phyloP scores from a whole-genome alignment of 176 grass and related monocot species.

The Pharus latifolius region DNA sequence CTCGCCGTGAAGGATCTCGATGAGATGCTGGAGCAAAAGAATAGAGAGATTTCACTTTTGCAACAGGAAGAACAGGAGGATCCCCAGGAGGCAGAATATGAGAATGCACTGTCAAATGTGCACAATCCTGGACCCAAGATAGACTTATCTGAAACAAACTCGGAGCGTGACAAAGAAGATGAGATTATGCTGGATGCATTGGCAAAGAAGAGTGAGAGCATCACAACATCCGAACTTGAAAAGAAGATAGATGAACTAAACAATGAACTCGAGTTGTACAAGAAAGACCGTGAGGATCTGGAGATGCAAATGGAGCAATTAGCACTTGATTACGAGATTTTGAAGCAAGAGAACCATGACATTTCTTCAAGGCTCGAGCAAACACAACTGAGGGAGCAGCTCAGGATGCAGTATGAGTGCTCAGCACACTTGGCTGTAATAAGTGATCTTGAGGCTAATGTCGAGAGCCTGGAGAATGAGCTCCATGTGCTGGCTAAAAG shows the following conservation, averaged over 20 bases:
- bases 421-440: constrained; percentile 80
- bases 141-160: constrained; percentile 37
- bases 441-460: constrained; percentile 73
- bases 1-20: constrained; percentile 92
- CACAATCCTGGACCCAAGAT: constrained; percentile 41
- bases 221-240: constrained; percentile 33
- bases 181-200: constrained; percentile 57
- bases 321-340: constrained; percentile 93
- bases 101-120: constrained; percentile 30
- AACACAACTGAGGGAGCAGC: constrained; percentile 68
- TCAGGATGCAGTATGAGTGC: constrained; percentile 93
- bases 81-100: constrained; percentile 38
- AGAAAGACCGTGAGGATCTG: constrained; percentile 77
- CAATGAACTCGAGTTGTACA: constrained; percentile 74
- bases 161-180: constrained; percentile 46
- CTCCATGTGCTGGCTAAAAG: constrained; percentile 53
- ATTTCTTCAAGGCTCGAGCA: constrained; percentile 83
- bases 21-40: constrained; percentile 74
- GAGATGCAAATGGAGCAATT: constrained; percentile 99
- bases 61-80: constrained; percentile 29
- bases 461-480: constrained; percentile 71
- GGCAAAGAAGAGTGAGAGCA: constrained; percentile 39
- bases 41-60: constrained; percentile 48
- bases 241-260: constrained; percentile 74
- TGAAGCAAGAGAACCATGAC: constrained; percentile 97